Evolutionary conservation across 441 rosid species (phyloP), one percentile per base, ranked within the genome.

Genomic region (Euphorbia celastroides): DNA sequence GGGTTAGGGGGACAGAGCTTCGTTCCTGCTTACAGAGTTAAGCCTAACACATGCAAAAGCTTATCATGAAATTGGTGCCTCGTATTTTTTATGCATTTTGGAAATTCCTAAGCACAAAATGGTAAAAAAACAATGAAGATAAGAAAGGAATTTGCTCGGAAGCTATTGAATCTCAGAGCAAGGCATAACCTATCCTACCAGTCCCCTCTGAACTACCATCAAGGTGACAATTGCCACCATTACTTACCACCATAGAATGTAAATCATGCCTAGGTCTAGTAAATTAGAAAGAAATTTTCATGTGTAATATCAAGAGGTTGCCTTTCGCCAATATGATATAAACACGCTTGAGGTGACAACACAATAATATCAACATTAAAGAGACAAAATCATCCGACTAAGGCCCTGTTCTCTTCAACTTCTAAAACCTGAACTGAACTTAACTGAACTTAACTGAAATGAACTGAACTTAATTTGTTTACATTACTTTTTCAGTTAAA

Each of bases 1-100:
- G 57, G 59, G 55, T 38, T 27, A 42, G 60, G 58, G 66, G 62
- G 27, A 59, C 60, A 59, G 57, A 51, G 65, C 60, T 34, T 48
- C 23, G n/a, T 46, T 26, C 54, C 42, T 31, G 34, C 67, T 28
- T 6, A 59, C 23, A 22, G 44, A 64, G 25, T 48, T 46, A 65
- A 60, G 28, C 65, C 61, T 50, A 36, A 50, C 48, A 51, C 41
- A 22, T 20, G 54, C 48, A 59, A 59, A 59, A 50, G 44, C 55
- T 19, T 48, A 19, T 31, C 54, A 64, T 54, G 28, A 57, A 25
- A 44, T 16, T 31, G 51, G 64, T 32, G 48, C 58, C 25, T 42
- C 10, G 25, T 32, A 57, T 10, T 10, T 19, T 57, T 11, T 50
- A 50, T 9, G 12, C 51, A 26, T 34, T 38, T 23, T 25, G 19